Conservation (phyloP, 257 asterid species). For the Thymus mandschuricus region DNA sequence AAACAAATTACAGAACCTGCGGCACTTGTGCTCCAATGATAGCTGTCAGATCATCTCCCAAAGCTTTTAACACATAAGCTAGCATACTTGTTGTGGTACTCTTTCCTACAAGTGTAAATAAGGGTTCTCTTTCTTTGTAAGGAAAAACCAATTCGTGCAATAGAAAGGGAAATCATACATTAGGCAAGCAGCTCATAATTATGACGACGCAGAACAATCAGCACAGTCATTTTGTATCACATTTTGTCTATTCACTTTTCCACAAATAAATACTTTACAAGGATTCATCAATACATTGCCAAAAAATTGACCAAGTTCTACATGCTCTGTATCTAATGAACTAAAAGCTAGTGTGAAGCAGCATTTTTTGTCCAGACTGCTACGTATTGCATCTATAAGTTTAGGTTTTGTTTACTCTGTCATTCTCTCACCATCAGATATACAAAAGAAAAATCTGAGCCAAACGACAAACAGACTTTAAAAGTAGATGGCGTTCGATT, state of each 20-base stretch:
- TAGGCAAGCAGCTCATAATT: background rate
- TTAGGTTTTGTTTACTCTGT: background rate
- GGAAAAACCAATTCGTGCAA: background rate
- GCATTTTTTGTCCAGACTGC: background rate
- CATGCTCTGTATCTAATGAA: background rate
- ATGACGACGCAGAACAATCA: slow-evolving; percentile 13
- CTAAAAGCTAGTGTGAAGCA: background rate
- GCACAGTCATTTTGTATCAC: background rate
- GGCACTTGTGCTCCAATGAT: slow-evolving; percentile 50
- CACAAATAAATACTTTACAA: background rate
- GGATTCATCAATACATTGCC: background rate
- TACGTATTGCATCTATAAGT: background rate
- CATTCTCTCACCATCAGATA: background rate
- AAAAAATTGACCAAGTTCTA: background rate
- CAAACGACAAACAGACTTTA: background rate
- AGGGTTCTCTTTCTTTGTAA: background rate
- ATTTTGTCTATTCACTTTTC: background rate
- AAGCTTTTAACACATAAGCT: slow-evolving; percentile 40
- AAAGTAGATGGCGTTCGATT: background rate
- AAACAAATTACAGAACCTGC: slow-evolving; percentile 36
- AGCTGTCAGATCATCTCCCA: slow-evolving; percentile 51
- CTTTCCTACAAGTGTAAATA: slow-evolving; percentile 37
- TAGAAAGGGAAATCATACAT: background rate
- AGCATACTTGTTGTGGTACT: slow-evolving; percentile 49
- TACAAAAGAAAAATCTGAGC: background rate